A percentile compares a stretch with the other conserved stretches of the same genome.
Conservation (phyloP, 352 stramenopile genomes). For the Pythium apleroticum region DNA sequence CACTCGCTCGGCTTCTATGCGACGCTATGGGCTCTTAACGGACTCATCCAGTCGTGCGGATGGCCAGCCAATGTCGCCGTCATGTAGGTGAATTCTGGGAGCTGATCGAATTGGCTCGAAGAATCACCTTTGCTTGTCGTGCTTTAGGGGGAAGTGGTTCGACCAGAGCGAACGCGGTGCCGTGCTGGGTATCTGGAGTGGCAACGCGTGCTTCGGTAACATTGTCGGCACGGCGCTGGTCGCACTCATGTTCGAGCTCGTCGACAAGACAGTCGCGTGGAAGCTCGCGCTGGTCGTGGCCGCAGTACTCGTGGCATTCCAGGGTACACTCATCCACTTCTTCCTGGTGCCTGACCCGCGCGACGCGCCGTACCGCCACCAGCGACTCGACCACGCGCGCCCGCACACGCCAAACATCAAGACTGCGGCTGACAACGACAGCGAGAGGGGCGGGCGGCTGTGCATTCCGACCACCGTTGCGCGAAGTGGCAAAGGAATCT, state of each 20-base stretch:
- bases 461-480: conserved; percentile 8
- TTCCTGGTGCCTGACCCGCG: conserved; percentile 77
- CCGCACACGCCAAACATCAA: conserved; percentile 35
- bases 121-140: too few species aligned
- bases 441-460: conserved; percentile 29
- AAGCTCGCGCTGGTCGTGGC: conserved; percentile 90
- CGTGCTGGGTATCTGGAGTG: conserved; percentile 95
- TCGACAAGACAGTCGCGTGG: conserved; percentile 82
- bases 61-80: conserved; percentile 76
- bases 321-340: conserved; percentile 86
- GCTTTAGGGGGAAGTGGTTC: conserved; percentile 97
- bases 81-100: conserved; percentile 50
- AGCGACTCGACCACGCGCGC: conserved; percentile 47
- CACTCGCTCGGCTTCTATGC: conserved; percentile 74
- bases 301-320: conserved; percentile 78
- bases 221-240: conserved; percentile 91
- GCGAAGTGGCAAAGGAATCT: conserved; percentile 74
- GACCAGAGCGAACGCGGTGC: conserved; percentile 67
- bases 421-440: conserved; percentile 7
- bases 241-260: conserved; percentile 70
- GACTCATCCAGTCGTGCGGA: conserved; percentile 79
- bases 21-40: conserved; percentile 70
- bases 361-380: conserved; percentile 54
- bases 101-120: too few species aligned
- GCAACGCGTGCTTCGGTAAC: conserved; percentile 96